Evolutionary conservation across 164 flowering plant genomes (phyloP).

Genomic region (Sedum album): DNA sequence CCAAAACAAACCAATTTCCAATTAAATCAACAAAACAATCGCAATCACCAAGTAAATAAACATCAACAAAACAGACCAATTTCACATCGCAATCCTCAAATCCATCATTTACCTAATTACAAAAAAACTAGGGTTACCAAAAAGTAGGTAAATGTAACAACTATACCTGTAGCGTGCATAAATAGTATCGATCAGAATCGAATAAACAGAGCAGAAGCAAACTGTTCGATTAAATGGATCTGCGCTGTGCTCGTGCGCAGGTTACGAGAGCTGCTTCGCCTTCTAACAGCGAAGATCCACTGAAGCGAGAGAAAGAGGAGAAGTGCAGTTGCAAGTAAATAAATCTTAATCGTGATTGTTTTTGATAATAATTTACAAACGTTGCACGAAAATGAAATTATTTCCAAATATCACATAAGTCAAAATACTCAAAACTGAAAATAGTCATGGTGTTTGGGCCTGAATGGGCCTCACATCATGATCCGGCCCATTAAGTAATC

Average conservation of each 20-base stretch:
- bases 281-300: not conserved
- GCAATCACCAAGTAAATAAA: too few relatives aligned
- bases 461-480: too few relatives aligned
- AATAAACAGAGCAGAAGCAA: not conserved
- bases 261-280: not conserved
- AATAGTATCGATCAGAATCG: not conserved
- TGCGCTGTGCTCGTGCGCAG: not conserved
- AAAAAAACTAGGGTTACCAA: not conserved
- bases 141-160: not conserved
- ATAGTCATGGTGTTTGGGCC: too few relatives aligned
- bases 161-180: not conserved
- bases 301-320: not conserved
- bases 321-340: not conserved
- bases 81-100: not conserved
- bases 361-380: not conserved
- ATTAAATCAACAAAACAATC: too few relatives aligned
- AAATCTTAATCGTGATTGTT: not conserved
- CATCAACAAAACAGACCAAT: not conserved
- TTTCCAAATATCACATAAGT: too few relatives aligned
- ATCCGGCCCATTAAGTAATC: too few relatives aligned
- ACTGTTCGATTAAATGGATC: not conserved
- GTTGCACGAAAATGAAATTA: slow-evolving; percentile 2
- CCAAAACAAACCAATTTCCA: not conserved
- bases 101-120: not conserved
- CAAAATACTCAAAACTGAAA: too few relatives aligned